A percentile compares a stretch with the other conserved stretches of the same genome.
phyloP scores from a whole-genome alignment of 2,329 filamentous ascomycete genomes.

The Fusarium sambucinum region DNA sequence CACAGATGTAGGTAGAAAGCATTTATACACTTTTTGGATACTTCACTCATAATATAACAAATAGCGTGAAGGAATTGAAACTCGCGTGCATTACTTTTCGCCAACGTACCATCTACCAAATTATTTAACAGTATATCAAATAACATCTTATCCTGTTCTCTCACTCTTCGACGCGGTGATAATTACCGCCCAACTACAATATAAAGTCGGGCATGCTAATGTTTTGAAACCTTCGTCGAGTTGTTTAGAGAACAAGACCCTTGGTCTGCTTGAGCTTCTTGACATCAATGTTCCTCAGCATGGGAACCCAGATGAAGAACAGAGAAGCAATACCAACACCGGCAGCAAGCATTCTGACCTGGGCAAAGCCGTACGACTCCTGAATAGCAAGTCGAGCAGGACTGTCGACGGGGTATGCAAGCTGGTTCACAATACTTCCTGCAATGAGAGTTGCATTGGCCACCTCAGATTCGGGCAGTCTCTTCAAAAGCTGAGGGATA shows the following conservation, averaged over 20 bases:
- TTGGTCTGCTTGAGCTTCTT: constrained; percentile 50
- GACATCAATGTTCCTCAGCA: constrained; percentile 51
- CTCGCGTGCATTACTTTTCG: background rate
- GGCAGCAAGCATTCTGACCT: constrained; percentile 57
- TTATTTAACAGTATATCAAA: constrained; percentile 8
- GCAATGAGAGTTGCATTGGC: constrained; percentile 59
- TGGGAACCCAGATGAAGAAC: constrained; percentile 46
- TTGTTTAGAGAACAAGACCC: constrained; percentile 47
- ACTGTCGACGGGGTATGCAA: constrained; percentile 56
- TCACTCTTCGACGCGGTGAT: background rate
- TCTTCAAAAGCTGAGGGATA: constrained; percentile 50
- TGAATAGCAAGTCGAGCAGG: constrained; percentile 58
- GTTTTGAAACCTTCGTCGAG: background rate
- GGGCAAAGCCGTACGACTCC: constrained; percentile 60
- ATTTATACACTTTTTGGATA: too few species aligned
- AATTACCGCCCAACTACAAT: background rate
- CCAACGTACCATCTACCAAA: background rate
- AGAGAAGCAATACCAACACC: constrained; percentile 50
- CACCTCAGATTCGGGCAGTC: constrained; percentile 54
- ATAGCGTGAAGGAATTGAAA: background rate
- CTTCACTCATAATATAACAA: background rate
- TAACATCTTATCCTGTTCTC: background rate
- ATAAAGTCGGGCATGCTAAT: background rate
- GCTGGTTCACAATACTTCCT: constrained; percentile 51
- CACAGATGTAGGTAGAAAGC: background rate